Conservation (phyloP, 331 rosid genomes). For the Quercus lobata region DNA sequence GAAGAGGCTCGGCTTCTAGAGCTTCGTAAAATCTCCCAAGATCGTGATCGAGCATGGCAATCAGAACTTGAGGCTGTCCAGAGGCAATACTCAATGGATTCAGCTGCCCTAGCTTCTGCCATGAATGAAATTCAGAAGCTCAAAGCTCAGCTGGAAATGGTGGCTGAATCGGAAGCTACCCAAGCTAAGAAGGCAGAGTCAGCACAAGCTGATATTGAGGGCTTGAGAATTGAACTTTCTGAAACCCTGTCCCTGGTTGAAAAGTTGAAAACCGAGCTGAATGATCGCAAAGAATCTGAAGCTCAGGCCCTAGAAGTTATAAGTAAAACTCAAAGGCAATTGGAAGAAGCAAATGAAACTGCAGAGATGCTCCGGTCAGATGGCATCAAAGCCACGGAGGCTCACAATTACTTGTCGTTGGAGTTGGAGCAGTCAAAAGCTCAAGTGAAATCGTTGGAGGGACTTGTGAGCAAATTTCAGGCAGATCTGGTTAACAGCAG, state of each 20-base stretch:
- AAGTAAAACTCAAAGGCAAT: conserved; percentile 47
- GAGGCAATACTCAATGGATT: conserved; percentile 81
- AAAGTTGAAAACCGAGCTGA: conserved; percentile 52
- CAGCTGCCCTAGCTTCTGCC: conserved; percentile 65
- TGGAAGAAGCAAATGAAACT: conserved; percentile 49
- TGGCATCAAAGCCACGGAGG: conserved; percentile 34
- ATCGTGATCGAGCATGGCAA: conserved; percentile 85
- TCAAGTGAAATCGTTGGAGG: conserved; percentile 59
- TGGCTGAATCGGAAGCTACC: conserved; percentile 38
- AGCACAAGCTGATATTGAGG: conserved; percentile 51
- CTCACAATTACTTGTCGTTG: conserved; percentile 30
- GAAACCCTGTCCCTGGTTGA: conserved; percentile 56
- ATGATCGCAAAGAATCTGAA: conserved; percentile 63
- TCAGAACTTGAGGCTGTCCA: conserved; percentile 84
- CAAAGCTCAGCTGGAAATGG: conserved; percentile 64
- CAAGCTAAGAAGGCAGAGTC: conserved; percentile 47
- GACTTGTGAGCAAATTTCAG: conserved; percentile 51
- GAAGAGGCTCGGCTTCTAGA: conserved; percentile 78
- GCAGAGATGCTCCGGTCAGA: conserved; percentile 43
- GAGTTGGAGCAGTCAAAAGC: conserved; percentile 71
- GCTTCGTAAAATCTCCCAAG: conserved; percentile 69
- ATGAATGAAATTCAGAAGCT: conserved; percentile 80
- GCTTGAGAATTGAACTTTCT: conserved; percentile 62
- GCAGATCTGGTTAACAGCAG: conserved; percentile 33
- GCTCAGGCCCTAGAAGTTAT: conserved; percentile 46